Evolutionary conservation across 495 filamentous ascomycete genomes (phyloP).

Genomic region (Penicillium diatomitis): DNA sequence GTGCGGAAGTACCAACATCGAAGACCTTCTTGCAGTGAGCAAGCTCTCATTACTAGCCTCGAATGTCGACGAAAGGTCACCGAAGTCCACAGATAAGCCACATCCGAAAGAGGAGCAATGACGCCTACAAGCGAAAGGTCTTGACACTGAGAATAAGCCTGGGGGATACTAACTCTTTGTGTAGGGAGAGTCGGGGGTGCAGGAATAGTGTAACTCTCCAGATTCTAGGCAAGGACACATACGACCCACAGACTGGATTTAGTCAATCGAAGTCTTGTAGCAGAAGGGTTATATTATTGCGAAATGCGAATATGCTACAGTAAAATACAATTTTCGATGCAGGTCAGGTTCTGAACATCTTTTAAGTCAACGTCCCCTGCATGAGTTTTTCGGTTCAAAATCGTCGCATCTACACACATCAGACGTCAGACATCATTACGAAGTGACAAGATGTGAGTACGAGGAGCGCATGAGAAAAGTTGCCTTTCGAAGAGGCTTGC

Average conservation of each 20-base stretch:
- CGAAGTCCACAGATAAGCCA: conserved; percentile 4
- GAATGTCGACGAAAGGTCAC: conserved; percentile 4
- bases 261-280: background rate
- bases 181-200: background rate
- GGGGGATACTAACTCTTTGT: background rate
- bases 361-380: no score
- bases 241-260: background rate
- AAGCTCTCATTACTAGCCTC: conserved; percentile 4
- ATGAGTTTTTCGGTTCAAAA: no score
- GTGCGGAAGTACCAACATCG: conserved; percentile 9
- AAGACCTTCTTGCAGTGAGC: conserved; percentile 11
- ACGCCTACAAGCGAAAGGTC: conserved; percentile 3
- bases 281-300: background rate
- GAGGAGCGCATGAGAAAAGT: no score
- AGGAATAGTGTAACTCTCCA: background rate
- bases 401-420: no score
- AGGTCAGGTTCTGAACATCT: background rate
- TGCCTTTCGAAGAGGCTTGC: no score
- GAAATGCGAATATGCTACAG: background rate
- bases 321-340: background rate
- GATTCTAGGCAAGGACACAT: background rate
- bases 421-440: no score
- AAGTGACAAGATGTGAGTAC: no score
- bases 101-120: conserved; percentile 4
- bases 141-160: conserved; percentile 1